A percentile compares a stretch with the other conserved stretches of the same genome.
These are phyloP conservation scores for Cercospora beticola DNA, from an alignment of 2,329 filamentous ascomycete genomes.

Conservation along the genomic window DNA sequence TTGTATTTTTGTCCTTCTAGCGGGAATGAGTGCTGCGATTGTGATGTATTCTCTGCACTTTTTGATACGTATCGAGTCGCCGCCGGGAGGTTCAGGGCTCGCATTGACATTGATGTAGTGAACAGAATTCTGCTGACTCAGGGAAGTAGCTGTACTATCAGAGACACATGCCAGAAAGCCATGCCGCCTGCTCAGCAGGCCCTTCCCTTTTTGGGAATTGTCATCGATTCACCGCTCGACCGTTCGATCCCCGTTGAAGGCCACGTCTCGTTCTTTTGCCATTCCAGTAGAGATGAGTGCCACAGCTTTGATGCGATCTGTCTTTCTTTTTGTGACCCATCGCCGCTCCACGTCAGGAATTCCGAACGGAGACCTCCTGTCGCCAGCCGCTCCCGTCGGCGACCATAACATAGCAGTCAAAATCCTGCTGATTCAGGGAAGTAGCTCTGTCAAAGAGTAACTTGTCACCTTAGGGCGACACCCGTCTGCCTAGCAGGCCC, in stretches of 20 bases:
- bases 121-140: neutral
- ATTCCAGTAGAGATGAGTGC: too few relatives aligned
- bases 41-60: neutral
- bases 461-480: too few relatives aligned
- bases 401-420: too few relatives aligned
- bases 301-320: too few relatives aligned
- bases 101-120: neutral
- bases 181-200: neutral
- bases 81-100: too few relatives aligned
- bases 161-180: neutral
- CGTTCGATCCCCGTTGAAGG: neutral
- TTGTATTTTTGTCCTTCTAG: neutral
- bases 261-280: too few relatives aligned
- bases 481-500: neutral
- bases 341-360: too few relatives aligned
- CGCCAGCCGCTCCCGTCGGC: too few relatives aligned
- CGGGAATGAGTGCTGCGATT: neutral
- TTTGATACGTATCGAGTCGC: neutral
- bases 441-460: too few relatives aligned
- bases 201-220: neutral
- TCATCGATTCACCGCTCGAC: neutral
- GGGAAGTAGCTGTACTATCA: neutral
- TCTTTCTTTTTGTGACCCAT: too few relatives aligned
- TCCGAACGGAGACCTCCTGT: too few relatives aligned
- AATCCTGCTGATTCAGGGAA: too few relatives aligned